These are phyloP conservation scores for Pittosporum tobira DNA, from an alignment of 129 eudicot genomes.

Conservation along the genomic window DNA sequence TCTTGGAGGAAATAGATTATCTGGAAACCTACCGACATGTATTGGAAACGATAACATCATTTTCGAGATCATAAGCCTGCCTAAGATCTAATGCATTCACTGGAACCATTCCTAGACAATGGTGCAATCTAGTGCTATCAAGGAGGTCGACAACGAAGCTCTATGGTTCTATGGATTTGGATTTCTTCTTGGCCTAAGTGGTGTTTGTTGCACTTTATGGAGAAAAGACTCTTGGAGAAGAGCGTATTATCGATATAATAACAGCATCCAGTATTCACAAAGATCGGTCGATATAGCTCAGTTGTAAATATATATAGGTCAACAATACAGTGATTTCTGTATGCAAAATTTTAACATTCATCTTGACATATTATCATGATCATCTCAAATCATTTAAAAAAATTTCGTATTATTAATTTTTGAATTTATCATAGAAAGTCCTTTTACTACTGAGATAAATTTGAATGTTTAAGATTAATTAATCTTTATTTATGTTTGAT, in stretches of 20 bases:
- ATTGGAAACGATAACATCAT: background rate
- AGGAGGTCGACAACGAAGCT: background rate
- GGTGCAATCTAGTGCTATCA: background rate
- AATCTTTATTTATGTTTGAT: no score
- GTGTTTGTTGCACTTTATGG: constrained; percentile 9
- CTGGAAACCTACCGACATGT: constrained; percentile 3
- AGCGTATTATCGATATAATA: background rate
- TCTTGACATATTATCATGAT: no score
- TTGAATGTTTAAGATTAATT: no score
- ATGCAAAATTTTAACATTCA: no score
- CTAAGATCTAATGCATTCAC: constrained; percentile 4
- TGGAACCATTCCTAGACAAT: constrained; percentile 9
- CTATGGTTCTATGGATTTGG: constrained; percentile 8
- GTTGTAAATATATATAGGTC: no score
- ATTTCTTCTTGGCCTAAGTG: background rate
- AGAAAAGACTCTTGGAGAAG: constrained; percentile 4
- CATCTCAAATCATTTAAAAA: no score
- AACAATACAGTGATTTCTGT: no score
- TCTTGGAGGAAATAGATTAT: background rate
- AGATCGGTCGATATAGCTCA: no score
- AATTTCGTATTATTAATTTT: no score
- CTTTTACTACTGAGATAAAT: no score
- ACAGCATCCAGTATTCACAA: background rate
- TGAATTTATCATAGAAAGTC: no score
- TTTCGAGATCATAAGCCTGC: background rate